Base-by-base conservation (phyloP, 1,139 yeast genomes). In the Kodamaea ohmeri region DNA sequence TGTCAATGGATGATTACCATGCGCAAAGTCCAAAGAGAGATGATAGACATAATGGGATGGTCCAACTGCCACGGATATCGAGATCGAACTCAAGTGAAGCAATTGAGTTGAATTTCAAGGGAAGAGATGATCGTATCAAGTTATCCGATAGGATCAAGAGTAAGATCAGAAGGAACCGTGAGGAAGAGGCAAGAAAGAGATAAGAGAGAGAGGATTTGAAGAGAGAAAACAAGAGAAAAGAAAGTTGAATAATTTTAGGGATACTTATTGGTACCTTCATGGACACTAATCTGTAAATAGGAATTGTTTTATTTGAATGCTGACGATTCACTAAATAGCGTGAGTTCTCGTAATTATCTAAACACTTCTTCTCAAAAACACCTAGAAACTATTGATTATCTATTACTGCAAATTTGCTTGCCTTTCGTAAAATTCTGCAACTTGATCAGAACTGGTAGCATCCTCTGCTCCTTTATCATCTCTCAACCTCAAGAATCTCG, bases 401-500 rank as follows among this genome's bases (percentile, higher is more conserved):
- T n/a, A n/a, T n/a, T n/a, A n/a, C n/a, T n/a, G n/a, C n/a, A n/a
- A 43, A 48, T 53, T 64, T 2, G 85, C 81, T 60, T 92, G 98
- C 42, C 81, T 73, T 52, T 80, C 81, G 56, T 90, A 92, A 60
- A 92, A 81, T 53, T 90, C 96, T 4, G 88, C 82, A n/a, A 92
- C 81, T 60, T 90, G 95, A 14, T 85, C 86, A 22, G 95, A 82
- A 2, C 84, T 76, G 0, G 98, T 92, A 1, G 96, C 95, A 55
- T 92, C 96, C 50, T 89, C 96, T 0, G 84, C 76, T 0, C 76
- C 74, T 57, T 92, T 92, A 56, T 92, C 99, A 24, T 87, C 96
- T 55, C 99, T 73, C 12, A 86, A 67, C 43, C 95, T 71, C 3
- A 92, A 59, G 47, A 90, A 90, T 49, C 99, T 69, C 1, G 99